Evolutionary conservation across 2,329 filamentous ascomycete species (phyloP).

Genomic region (Epicoccum sorghinum): DNA sequence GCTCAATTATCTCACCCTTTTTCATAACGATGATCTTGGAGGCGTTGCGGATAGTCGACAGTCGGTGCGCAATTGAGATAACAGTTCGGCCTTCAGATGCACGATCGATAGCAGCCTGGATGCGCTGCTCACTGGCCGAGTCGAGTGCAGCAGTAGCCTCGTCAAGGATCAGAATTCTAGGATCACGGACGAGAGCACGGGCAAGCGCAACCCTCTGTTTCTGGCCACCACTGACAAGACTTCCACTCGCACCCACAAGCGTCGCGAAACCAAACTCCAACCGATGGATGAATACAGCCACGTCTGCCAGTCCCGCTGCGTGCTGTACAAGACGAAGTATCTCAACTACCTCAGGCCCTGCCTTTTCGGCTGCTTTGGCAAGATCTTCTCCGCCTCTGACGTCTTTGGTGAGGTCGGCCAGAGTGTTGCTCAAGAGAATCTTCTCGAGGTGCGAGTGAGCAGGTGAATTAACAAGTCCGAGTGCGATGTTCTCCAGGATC

Average conservation of each 20-base stretch:
- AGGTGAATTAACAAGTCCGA: conserved; percentile 55
- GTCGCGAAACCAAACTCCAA: conserved; percentile 58
- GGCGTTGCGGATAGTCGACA: conserved; percentile 46
- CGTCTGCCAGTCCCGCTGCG: conserved; percentile 65
- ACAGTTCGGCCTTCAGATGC: conserved; percentile 44
- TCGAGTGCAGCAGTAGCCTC: conserved; percentile 68
- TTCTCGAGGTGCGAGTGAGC: conserved; percentile 50
- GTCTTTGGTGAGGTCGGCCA: conserved; percentile 60
- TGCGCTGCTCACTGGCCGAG: conserved; percentile 62
- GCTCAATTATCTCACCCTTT: conserved; percentile 45
- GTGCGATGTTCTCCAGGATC: conserved; percentile 61
- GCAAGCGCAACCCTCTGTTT: conserved; percentile 66
- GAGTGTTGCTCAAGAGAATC: conserved; percentile 56
- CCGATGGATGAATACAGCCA: conserved; percentile 59
- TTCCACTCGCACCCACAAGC: conserved; percentile 60
- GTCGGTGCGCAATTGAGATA: conserved; percentile 47
- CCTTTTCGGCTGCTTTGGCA: conserved; percentile 22
- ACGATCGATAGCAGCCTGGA: conserved; percentile 53
- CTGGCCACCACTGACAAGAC: conserved; percentile 63
- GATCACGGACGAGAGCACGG: conserved; percentile 61
- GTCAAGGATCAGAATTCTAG: conserved; percentile 64
- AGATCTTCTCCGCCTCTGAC: conserved; percentile 60
- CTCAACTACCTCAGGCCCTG: conserved; percentile 42
- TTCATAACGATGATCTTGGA: conserved; percentile 50
- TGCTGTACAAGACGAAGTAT: conserved; percentile 58